Percentiles rank a stretch among this genome's conserved stretches.
phyloP scores from a whole-genome alignment of 345 rosid species.

The Melaleuca alternifolia region DNA sequence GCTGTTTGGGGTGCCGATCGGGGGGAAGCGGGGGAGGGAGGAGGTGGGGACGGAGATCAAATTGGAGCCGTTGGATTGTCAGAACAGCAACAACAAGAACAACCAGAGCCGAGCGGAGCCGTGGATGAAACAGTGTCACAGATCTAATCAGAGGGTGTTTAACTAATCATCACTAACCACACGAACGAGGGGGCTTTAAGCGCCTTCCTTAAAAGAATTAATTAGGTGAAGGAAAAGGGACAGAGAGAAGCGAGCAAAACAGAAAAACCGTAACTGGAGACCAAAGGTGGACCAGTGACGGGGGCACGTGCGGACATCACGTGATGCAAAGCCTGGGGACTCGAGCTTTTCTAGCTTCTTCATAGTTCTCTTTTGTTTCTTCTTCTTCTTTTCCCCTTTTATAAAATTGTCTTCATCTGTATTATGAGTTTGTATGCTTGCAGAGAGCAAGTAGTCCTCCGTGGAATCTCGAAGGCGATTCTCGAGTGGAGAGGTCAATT shows the following conservation, averaged over 20 bases:
- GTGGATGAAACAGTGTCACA: conserved; percentile 1
- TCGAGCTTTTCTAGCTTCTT: not conserved
- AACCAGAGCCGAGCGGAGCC: not conserved
- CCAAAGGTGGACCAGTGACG: not conserved
- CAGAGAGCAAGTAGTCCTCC: not conserved
- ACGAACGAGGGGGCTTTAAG: not conserved
- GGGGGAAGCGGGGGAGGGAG: conserved; percentile 4
- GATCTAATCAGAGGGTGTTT: conserved; percentile 6
- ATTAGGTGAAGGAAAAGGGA: not conserved
- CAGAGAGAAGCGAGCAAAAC: not conserved
- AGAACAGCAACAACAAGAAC: not conserved
- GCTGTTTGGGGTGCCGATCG: conserved; percentile 14
- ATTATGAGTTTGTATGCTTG: not conserved
- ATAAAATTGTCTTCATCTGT: not conserved
- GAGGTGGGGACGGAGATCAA: not conserved
- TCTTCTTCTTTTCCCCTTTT: not conserved
- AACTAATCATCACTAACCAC: not conserved
- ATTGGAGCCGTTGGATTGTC: conserved; percentile 1
- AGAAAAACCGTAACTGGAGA: not conserved
- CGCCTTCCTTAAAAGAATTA: not conserved
- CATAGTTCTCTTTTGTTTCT: too few relatives aligned
- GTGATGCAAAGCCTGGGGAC: not conserved
- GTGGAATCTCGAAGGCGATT: not conserved
- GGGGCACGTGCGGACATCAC: not conserved
- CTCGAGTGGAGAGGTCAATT: not conserved